Conservation (phyloP, 345 rosid species). For the Eutrema heterophyllum region DNA sequence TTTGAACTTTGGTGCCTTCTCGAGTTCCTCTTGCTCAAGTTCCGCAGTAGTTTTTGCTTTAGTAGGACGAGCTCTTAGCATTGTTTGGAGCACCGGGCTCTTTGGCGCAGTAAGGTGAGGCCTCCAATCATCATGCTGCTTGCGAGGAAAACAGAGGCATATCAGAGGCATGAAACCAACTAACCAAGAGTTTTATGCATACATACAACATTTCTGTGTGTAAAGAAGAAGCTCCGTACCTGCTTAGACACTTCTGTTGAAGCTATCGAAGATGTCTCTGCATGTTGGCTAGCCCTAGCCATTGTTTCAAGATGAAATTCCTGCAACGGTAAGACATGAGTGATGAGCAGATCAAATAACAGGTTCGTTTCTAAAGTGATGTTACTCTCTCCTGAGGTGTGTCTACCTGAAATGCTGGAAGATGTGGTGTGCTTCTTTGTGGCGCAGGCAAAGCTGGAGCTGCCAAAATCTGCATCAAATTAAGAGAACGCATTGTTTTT, state of each 20-base stretch:
- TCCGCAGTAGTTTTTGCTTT: slow-evolving; percentile 72
- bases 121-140: slow-evolving; percentile 55
- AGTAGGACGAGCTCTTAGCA: slow-evolving; percentile 84
- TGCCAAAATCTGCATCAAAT: slow-evolving; percentile 59
- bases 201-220: not conserved
- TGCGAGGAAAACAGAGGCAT: not conserved
- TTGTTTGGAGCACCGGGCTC: slow-evolving; percentile 76
- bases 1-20: slow-evolving; percentile 87
- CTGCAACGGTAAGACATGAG: slow-evolving; percentile 39
- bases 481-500: not conserved
- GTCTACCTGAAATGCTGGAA: slow-evolving; percentile 77
- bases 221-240: slow-evolving; percentile 36
- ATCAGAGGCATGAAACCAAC: slow-evolving; percentile 9
- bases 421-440: slow-evolving; percentile 72
- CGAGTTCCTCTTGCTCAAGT: slow-evolving; percentile 84
- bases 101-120: slow-evolving; percentile 74
- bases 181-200: not conserved
- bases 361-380: not conserved
- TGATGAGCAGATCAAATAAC: not conserved
- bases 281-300: slow-evolving; percentile 73
- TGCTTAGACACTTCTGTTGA: slow-evolving; percentile 65
- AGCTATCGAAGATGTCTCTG: slow-evolving; percentile 74
- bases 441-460: slow-evolving; percentile 57
- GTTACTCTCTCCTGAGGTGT: slow-evolving; percentile 1
- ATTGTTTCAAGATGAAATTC: slow-evolving; percentile 86